Percentiles rank a stretch among this genome's conserved stretches.
phyloP scores from a whole-genome alignment of 2,329 filamentous ascomycete species.

The Fusarium cyanostomum region DNA sequence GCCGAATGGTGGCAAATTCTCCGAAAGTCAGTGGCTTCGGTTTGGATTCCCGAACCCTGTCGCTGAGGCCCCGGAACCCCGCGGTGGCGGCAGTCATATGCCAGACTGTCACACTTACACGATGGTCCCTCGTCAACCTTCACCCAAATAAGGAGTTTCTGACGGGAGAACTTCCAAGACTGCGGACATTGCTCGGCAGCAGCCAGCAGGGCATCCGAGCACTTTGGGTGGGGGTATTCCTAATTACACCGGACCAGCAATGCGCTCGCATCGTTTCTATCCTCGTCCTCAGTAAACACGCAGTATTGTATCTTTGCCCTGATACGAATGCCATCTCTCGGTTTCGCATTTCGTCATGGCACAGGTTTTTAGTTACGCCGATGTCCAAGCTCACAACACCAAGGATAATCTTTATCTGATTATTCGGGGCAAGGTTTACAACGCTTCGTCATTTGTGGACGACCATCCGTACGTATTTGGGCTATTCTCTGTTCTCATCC shows the following conservation, averaged over 20 bases:
- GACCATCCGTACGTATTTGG: constrained; percentile 12
- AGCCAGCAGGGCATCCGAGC: too few relatives aligned
- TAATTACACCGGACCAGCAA: background rate
- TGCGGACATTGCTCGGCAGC: background rate
- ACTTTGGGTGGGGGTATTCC: background rate
- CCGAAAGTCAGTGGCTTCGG: background rate
- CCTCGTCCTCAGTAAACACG: background rate
- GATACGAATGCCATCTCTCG: background rate
- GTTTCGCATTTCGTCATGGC: background rate
- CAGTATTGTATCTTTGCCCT: background rate
- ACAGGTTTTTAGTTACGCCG: constrained; percentile 1
- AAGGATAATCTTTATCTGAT: constrained; percentile 16
- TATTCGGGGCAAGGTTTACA: constrained; percentile 13
- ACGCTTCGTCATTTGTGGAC: constrained; percentile 4
- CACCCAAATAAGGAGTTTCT: background rate
- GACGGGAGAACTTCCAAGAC: background rate
- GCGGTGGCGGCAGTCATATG: background rate
- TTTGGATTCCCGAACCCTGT: background rate
- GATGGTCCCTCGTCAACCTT: background rate
- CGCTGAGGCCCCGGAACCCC: background rate
- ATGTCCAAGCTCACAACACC: constrained; percentile 11
- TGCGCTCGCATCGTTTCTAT: background rate
- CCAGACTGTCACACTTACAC: background rate
- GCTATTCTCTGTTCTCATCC: background rate
- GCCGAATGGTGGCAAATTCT: background rate